Conservation (phyloP, 768 basidiomycete genomes). For the Tephrocybe sp. region DNA sequence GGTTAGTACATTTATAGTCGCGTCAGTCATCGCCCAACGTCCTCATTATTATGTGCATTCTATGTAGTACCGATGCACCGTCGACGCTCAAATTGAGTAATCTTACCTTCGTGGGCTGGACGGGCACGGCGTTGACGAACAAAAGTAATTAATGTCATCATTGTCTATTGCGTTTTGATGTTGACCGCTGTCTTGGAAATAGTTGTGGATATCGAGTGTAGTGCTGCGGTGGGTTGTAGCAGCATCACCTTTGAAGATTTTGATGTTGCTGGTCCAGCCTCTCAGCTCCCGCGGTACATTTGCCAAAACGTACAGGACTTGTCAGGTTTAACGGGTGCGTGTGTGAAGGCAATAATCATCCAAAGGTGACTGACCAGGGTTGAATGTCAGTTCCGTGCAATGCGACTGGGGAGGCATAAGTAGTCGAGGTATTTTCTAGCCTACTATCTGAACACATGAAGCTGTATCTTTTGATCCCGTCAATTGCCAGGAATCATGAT, state of each 20-base stretch:
- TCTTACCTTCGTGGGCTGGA: conserved; percentile 46
- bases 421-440: conserved; percentile 1
- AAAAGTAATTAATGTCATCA: conserved; percentile 27
- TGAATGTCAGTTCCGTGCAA: conserved; percentile 25
- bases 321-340: conserved; percentile 33
- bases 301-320: conserved; percentile 48
- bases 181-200: conserved; percentile 7
- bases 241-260: conserved; percentile 43
- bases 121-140: conserved; percentile 44
- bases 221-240: conserved; percentile 44
- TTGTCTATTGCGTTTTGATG: background rate
- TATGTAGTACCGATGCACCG: conserved; percentile 49
- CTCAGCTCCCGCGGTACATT: conserved; percentile 35
- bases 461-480: background rate
- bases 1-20: conserved; percentile 37
- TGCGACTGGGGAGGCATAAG: conserved; percentile 15
- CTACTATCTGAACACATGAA: background rate
- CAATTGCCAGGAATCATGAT: background rate
- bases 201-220: conserved; percentile 56
- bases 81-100: conserved; percentile 48
- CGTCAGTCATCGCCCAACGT: background rate
- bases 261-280: conserved; percentile 35
- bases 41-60: background rate
- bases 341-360: background rate
- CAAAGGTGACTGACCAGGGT: background rate